Base-by-base conservation (phyloP, 345 rosid genomes). In the Bruguiera parviflora region DNA sequence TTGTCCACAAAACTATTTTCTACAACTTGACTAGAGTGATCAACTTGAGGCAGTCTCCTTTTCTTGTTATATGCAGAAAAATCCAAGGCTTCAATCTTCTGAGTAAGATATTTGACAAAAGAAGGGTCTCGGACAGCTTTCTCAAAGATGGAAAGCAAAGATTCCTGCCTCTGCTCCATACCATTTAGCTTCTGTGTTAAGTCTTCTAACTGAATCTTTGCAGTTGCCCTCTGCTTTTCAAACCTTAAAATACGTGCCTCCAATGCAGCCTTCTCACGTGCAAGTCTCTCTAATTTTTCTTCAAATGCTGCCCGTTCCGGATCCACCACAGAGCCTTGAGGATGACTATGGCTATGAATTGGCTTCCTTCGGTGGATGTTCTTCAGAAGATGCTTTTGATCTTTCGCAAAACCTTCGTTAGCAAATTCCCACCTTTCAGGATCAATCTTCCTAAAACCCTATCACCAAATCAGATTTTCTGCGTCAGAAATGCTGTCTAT, bases 401-500 rank as follows among this genome's bases (percentile, higher is more conserved):
- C 94, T 75, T 85, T 95, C 25, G 84, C 75, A 76, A 95, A 92
- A 24, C 86, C 97, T 60, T 95, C 97, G 79, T 92, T 95, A 6
- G 84, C 82, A 79, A 95, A 95, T 58, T 95, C 97, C 99, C 99
- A 95, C 71, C 68, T 86, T 81, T 95, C 96, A 0, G 96, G 86
- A 84, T 95, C 97, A 69, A 82, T 88, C 87, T 95, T 95, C 43
- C 93, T 83, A 56, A 95, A 95, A 24, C 99, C 99, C 99, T 95
- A 84, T 64, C 53, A 68, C 27, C 71, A 66, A 58, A 61, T 28
- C 29, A 56, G 29, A 73, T 43, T 43, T 13, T 43, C 47, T 43
- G 16, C 47, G 9, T 43, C 47, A 43, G 47, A 43, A 43, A 43
- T 43, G 5, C 15, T 43, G 16, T 43, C 13, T 43, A 11, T 43